These are phyloP conservation scores for Scenedesmus sp. DNA, from an alignment of 163 green algal species.

Conservation along the genomic window DNA sequence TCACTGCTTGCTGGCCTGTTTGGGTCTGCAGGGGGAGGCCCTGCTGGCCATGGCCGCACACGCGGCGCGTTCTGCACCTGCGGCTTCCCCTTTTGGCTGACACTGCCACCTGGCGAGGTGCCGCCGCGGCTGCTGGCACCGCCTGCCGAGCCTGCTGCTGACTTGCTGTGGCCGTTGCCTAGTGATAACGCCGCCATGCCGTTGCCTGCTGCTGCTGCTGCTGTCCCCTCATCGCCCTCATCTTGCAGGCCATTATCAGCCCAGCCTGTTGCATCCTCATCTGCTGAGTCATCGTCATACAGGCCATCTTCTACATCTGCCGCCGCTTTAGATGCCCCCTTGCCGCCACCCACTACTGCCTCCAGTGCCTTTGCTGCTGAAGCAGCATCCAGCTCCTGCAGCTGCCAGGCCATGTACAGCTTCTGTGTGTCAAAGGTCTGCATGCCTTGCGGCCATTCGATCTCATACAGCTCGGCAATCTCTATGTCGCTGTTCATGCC, in stretches of 20 bases:
- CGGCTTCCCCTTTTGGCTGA: background rate
- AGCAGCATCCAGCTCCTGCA: constrained; percentile 27
- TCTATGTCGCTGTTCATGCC: constrained; percentile 34
- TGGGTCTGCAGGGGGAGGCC: constrained; percentile 1
- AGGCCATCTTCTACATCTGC: background rate
- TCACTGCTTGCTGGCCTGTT: background rate
- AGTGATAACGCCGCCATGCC: background rate
- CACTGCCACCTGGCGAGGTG: background rate
- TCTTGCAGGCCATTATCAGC: background rate
- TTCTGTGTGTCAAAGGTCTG: constrained; percentile 43
- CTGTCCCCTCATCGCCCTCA: background rate
- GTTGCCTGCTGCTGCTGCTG: background rate
- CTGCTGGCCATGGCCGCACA: constrained; percentile 40
- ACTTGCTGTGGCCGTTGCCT: background rate
- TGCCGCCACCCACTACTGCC: background rate
- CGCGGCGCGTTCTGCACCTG: constrained; percentile 2
- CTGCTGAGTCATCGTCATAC: background rate
- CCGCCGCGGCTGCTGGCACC: background rate
- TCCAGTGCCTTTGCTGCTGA: constrained; percentile 14
- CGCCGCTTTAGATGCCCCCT: background rate
- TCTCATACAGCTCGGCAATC: constrained; percentile 14
- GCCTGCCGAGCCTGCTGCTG: background rate
- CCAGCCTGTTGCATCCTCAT: background rate
- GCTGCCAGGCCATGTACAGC: constrained; percentile 33
- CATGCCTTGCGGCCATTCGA: constrained; percentile 33